Conservation (phyloP, 2,329 filamentous ascomycete genomes). For the Paramyrothecium sp. region DNA sequence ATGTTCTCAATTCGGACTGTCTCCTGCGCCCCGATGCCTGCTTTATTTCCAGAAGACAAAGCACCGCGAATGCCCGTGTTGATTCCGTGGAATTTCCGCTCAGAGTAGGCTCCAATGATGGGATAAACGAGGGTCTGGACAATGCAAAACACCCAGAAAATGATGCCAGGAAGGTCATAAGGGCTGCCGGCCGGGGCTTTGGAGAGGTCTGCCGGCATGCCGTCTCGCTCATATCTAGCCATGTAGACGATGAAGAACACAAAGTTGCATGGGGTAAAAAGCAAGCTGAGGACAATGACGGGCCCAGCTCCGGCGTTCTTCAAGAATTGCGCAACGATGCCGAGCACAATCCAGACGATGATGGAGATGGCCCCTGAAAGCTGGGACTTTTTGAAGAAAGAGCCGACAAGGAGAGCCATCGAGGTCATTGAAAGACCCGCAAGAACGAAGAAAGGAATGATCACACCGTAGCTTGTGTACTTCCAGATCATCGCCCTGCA, state of each 20-base stretch:
- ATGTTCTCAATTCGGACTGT: conserved; percentile 70
- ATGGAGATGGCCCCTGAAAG: conserved; percentile 75
- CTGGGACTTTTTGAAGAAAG: conserved; percentile 79
- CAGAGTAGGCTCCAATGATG: conserved; percentile 67
- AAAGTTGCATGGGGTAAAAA: conserved; percentile 83
- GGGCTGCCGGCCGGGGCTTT: conserved; percentile 58
- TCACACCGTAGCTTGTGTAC: conserved; percentile 56
- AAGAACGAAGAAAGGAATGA: conserved; percentile 70
- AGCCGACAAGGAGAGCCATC: conserved; percentile 72
- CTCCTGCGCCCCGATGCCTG: conserved; percentile 26
- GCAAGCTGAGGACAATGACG: conserved; percentile 65
- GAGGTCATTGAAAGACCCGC: conserved; percentile 71
- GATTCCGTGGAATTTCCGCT: conserved; percentile 53
- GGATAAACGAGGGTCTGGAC: conserved; percentile 71
- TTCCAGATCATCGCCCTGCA: conserved; percentile 20
- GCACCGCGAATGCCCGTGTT: conserved; percentile 38
- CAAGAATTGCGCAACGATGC: conserved; percentile 74
- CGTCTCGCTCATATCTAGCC: conserved; percentile 67
- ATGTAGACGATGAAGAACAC: conserved; percentile 72
- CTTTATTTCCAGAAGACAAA: conserved; percentile 10
- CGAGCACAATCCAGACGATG: conserved; percentile 68
- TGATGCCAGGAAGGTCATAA: conserved; percentile 67
- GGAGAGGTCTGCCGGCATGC: conserved; percentile 57
- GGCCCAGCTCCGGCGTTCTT: conserved; percentile 57
- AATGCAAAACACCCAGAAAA: conserved; percentile 70